Base-by-base conservation (phyloP, 2,329 filamentous ascomycete species). In the Beauveria scarabaeidicola region DNA sequence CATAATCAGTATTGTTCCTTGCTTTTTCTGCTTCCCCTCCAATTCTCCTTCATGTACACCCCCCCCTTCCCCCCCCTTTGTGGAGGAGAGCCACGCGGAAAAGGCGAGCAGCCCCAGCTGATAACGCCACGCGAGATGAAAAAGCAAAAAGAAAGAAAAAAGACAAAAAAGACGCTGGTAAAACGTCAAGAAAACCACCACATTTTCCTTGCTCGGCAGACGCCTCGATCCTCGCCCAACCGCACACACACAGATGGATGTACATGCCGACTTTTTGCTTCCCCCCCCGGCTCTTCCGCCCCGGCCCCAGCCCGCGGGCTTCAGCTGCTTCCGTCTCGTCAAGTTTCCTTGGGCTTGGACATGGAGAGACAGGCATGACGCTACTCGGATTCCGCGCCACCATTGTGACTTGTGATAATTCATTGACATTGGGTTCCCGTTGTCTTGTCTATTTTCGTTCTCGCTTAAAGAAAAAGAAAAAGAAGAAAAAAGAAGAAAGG, bases 31-130 rank as follows among this genome's bases (percentile, higher is more conserved):
- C 10, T 40, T n/a, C 17, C 7, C 5, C 25, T 19, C 51, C 51
- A 11, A 17, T 19, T 11, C 13, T 41, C 19, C 36, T 38, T 40
- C 15, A 19, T 19, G 13, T n/a, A 52, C 32, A 41, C 23, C n/a
- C 9, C 23, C 17, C 8, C 17, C 40, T 5, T 25, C 2, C 25
- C 25, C 11, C 19, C 23, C 50, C 50, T n/a, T 7, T 15, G 25
- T 3, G 3, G 19, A 27, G 23, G 7, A 46, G 19, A 40, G 15
- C 29, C 46, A 50, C 46, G 44, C 54, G 46, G 48, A 57, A 10
- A 40, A 40, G 46, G 27, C 43, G 19, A 44, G 40, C 19, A 58
- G 55, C 55, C 55, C 55, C 55, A 58, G 55, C 55, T 58, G 55
- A 58, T 41, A 58, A 46, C 55, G 55, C 55, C 55, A 58, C 55